Base-by-base conservation (phyloP, 2,329 filamentous ascomycete species). In the Paramyrothecium sp. region DNA sequence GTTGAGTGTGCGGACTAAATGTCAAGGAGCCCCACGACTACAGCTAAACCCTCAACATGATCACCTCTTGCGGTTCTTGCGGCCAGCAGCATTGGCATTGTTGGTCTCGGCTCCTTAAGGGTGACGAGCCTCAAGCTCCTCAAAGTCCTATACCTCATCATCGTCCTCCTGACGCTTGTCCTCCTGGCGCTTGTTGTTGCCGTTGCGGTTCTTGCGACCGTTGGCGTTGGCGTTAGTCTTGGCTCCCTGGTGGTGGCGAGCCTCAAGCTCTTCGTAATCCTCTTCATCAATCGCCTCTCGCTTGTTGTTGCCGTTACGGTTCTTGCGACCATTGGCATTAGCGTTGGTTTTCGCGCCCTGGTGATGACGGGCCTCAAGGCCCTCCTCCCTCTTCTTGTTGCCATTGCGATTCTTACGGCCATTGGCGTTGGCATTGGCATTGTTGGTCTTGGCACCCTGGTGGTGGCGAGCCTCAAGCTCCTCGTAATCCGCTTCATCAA, bases 311-410 rank as follows among this genome's bases (percentile, higher is more conserved):
- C 47, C 17, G 13, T 55, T 33, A 30, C 19, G 30, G 34, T 21
- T 23, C 22, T 53, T 51, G 34, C 44, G 53, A 3, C 49, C 56
- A 21, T 58, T 58, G 48, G 33, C 52, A 13, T 49, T 49, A n/a
- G n/a, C 55, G 21, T 56, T 59, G 51, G 57, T 60, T 53, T 61
- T 60, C 33, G 52, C 56, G n/a, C 47, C 47, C 20, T 63, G 58
- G 33, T 61, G 61, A 46, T 63, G 60, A 21, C 60, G 61, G n/a
- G 60, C 44, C 19, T 61, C 60, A 2, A 63, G 48, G 3, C 53
- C 56, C 11, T 21, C 30, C 12, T 56, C 49, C 23, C 46, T 11
- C 46, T 60, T 60, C 41, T 59, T 53, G 53, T 61, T 61, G 34
- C 47, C 17, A 17, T 55, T 33, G 44, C 19, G 30, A 38, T 21